Percentiles rank a stretch among this genome's conserved stretches.
Conservation (phyloP, 345 rosid species). For the Balakata baccata region DNA sequence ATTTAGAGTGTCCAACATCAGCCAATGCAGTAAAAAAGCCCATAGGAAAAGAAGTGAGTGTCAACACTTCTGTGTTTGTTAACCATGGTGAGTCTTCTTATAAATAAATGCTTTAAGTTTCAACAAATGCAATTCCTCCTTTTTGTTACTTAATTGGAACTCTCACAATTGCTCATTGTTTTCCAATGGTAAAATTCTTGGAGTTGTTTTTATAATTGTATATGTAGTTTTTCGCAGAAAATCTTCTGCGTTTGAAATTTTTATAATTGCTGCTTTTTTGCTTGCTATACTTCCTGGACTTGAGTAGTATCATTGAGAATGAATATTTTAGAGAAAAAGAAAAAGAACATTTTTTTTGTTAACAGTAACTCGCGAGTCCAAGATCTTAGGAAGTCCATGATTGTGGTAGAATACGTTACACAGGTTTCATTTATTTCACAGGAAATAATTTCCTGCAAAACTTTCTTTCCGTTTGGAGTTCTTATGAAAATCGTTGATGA, state of each 20-base stretch:
- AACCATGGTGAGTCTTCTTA: constrained; percentile 43
- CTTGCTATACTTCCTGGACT: not conserved
- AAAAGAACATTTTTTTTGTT: not conserved
- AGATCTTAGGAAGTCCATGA: not conserved
- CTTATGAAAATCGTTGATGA: not conserved
- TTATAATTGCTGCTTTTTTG: not conserved
- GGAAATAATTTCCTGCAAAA: not conserved
- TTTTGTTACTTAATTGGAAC: not conserved
- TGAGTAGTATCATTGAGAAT: not conserved
- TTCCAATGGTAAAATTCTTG: not conserved
- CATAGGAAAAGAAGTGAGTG: constrained; percentile 30
- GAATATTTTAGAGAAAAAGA: not conserved
- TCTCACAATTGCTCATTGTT: not conserved
- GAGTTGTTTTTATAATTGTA: not conserved
- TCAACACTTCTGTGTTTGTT: constrained; percentile 30
- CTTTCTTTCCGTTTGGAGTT: not conserved
- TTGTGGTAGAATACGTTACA: not conserved
- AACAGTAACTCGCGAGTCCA: no score
- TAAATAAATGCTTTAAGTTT: not conserved
- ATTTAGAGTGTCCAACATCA: constrained; percentile 31
- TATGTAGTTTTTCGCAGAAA: not conserved
- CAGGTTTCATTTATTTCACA: not conserved
- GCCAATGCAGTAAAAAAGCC: constrained; percentile 29
- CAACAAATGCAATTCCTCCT: not conserved
- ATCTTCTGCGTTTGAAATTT: not conserved